A percentile compares a stretch with the other conserved stretches of the same genome.
These are phyloP conservation scores for Asterionellopsis glacialis DNA, from an alignment of 108 stramenopile genomes.

Conservation along the genomic window DNA sequence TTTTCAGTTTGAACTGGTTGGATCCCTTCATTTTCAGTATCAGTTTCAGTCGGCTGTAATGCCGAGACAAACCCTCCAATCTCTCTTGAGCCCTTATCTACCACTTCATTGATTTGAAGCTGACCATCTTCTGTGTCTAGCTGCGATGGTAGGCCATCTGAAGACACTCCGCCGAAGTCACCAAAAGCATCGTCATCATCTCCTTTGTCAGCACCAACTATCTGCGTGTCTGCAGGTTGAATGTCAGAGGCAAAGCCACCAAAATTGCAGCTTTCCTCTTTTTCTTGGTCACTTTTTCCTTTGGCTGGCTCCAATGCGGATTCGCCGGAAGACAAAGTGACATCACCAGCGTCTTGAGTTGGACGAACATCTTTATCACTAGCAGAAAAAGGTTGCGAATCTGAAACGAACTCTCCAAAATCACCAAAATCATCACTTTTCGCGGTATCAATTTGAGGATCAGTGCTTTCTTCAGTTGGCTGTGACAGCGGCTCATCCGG, in stretches of 20 bases:
- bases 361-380: too few species aligned
- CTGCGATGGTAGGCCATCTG: not conserved
- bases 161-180: constrained; percentile 14
- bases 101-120: not conserved
- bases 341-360: too few species aligned
- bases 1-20: too few species aligned
- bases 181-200: constrained; percentile 24
- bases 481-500: not conserved
- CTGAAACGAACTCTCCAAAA: constrained; percentile 14
- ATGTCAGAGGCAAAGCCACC: not conserved
- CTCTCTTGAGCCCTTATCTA: not conserved
- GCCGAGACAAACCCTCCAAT: too few species aligned
- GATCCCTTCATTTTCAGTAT: too few species aligned
- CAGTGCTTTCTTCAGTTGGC: constrained; percentile 1
- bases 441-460: constrained; percentile 1
- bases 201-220: not conserved
- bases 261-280: too few species aligned
- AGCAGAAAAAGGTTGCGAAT: not conserved
- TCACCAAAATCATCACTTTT: constrained; percentile 17
- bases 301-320: too few species aligned
- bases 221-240: not conserved
- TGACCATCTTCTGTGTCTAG: too few species aligned
- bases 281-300: too few species aligned
- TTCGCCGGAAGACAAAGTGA: too few species aligned
- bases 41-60: too few species aligned